Percentiles rank a stretch among this genome's conserved stretches.
Evolutionary conservation across 2,329 filamentous ascomycete genomes (phyloP).

Genomic region (Cladosporium halotolerans): DNA sequence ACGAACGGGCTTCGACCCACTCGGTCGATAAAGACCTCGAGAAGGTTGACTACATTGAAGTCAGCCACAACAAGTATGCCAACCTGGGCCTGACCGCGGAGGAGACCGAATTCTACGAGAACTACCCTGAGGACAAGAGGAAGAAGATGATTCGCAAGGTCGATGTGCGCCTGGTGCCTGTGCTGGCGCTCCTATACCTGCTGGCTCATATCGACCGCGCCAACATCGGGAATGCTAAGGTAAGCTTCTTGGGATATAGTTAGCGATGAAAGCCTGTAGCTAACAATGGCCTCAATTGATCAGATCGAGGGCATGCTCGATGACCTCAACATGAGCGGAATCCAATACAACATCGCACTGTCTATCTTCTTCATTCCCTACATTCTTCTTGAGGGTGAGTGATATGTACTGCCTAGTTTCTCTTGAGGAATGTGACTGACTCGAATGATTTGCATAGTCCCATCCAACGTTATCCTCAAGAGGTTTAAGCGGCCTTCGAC

Average conservation of each 20-base stretch:
- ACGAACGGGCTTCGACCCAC: slow-evolving; percentile 12
- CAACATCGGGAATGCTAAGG: slow-evolving; percentile 35
- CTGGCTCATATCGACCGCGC: slow-evolving; percentile 42
- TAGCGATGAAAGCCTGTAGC: neutral
- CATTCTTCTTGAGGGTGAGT: slow-evolving; percentile 32
- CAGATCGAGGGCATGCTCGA: slow-evolving; percentile 20
- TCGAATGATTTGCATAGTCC: slow-evolving; percentile 22
- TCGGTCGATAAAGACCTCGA: slow-evolving; percentile 19
- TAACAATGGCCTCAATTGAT: slow-evolving; percentile 13
- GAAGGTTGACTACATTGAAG: slow-evolving; percentile 15
- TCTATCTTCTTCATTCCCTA: slow-evolving; percentile 32
- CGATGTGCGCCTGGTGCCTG: slow-evolving; percentile 45
- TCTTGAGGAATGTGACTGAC: slow-evolving; percentile 23
- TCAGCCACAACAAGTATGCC: slow-evolving; percentile 17
- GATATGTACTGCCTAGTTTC: neutral
- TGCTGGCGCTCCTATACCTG: slow-evolving; percentile 42
- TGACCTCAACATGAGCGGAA: slow-evolving; percentile 15
- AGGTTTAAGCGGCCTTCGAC: slow-evolving; percentile 22
- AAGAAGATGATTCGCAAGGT: slow-evolving; percentile 42
- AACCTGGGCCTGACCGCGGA: slow-evolving; percentile 19
- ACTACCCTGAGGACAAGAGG: slow-evolving; percentile 15
- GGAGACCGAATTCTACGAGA: slow-evolving; percentile 20
- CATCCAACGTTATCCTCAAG: slow-evolving; percentile 27
- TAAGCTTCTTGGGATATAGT: neutral
- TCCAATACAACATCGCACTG: slow-evolving; percentile 32